These are phyloP conservation scores for Periconia sp. DNA, from an alignment of 2,329 filamentous ascomycete genomes.

Conservation along the genomic window DNA sequence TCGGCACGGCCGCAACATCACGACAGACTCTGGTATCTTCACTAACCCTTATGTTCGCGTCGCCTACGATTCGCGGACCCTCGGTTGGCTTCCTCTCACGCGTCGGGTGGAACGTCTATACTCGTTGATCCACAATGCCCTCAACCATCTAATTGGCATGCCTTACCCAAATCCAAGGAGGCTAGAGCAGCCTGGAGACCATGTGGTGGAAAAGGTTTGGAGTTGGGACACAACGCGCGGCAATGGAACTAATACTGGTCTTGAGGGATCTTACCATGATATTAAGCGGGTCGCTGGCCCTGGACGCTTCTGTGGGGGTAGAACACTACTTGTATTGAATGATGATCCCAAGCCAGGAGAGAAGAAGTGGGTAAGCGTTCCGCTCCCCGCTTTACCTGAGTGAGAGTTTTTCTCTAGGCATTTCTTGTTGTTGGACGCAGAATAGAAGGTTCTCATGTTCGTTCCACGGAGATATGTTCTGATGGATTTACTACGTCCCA, in stretches of 20 bases:
- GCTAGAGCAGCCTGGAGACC: conserved; percentile 63
- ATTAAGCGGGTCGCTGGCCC: conserved; percentile 54
- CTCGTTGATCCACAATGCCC: conserved; percentile 63
- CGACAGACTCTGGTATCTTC: conserved; percentile 64
- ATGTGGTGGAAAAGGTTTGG: conserved; percentile 60
- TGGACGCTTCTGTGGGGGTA: conserved; percentile 63
- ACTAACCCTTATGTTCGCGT: conserved; percentile 80
- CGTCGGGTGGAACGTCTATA: conserved; percentile 72
- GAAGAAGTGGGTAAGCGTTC: conserved; percentile 33
- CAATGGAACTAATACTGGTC: too few relatives aligned
- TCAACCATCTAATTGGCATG: conserved; percentile 62
- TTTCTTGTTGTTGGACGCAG: too few relatives aligned
- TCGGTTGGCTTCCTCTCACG: conserved; percentile 64
- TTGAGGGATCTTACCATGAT: conserved; percentile 38
- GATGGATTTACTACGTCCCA: too few relatives aligned
- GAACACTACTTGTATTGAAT: conserved; percentile 57
- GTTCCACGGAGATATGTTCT: too few relatives aligned
- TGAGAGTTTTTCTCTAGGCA: too few relatives aligned
- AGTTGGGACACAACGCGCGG: conserved; percentile 28
- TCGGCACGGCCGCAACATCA: conserved; percentile 43
- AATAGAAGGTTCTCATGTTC: too few relatives aligned
- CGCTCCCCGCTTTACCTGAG: too few relatives aligned
- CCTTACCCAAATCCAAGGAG: conserved; percentile 67
- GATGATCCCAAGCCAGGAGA: conserved; percentile 37
- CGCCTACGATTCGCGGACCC: conserved; percentile 65